Evolutionary conservation across 805 yeast species (phyloP), one percentile per base, ranked within the genome.

Genomic region (Starmerella sp.): DNA sequence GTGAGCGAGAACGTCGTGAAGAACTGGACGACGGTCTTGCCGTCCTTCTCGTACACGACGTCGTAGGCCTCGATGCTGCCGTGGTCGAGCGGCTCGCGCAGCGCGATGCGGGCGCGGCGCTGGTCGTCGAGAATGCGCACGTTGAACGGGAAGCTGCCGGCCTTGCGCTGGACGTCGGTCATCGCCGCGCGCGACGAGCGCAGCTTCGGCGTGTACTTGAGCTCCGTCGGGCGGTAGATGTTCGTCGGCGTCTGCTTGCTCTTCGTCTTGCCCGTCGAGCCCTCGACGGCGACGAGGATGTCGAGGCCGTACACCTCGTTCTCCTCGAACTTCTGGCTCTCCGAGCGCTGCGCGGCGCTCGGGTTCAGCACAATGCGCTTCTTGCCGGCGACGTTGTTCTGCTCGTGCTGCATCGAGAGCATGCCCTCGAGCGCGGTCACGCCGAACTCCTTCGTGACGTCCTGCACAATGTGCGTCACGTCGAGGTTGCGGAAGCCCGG

Each of bases 251-350:
- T 73, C 62, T 80, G 78, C 53, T 81, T 73, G 55, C 71, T 67
- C 67, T 78, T 76, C 57, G 82, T 84, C 73, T 82, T 82, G 59
- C 91, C 65, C 15, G 60, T 37, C 17, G 60, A 55, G 32, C 63
- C 84, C 6, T 84, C 78, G 43, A 84, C 76, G 29, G 86, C 77
- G 59, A 84, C 74, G 57, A 85, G 74, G 58, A 84, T 77, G 66
- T 84, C 91, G 62, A 84, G 73, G 51, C 91, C 91, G 67, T 79
- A 84, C 37, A 85, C 91, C 67, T 84, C 88, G 66, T 81, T 81
- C 66, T 80, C 85, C 69, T 79, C 86, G 61, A 85, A 84, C 66
- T 77, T 79, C 68, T 73, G 71, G 51, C 86, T 72, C 57, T 81
- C 84, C 60, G 70, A 67, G 69, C 76, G 79, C 74, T 84, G 86